A percentile compares a stretch with the other conserved stretches of the same genome.
These are phyloP conservation scores for Rasamsonia emersonii DNA, from an alignment of 2,329 filamentous ascomycete genomes.

Conservation along the genomic window DNA sequence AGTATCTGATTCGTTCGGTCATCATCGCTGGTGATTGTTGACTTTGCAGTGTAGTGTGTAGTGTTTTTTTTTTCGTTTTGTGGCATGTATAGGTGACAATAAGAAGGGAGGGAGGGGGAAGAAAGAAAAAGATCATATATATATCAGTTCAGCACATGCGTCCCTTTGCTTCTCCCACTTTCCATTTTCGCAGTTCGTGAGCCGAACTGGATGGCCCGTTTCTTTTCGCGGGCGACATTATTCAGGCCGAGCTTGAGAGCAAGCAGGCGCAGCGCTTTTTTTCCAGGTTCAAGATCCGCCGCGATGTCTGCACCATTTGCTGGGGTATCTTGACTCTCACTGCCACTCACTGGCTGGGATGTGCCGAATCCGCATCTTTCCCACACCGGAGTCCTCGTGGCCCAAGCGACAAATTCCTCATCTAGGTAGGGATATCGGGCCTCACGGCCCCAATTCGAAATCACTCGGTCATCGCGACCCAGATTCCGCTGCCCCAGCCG, in stretches of 20 bases:
- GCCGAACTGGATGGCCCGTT: constrained; percentile 82
- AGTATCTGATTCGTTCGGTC: constrained; percentile 36
- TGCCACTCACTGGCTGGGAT: constrained; percentile 17
- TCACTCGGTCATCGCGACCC: constrained; percentile 83
- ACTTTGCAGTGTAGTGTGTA: constrained; percentile 1
- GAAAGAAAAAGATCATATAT: constrained; percentile 1
- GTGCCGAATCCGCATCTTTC: constrained; percentile 83
- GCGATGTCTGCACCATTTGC: constrained; percentile 14
- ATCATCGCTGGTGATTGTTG: constrained; percentile 25
- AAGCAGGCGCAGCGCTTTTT: constrained; percentile 69
- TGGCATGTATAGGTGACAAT: too few relatives aligned
- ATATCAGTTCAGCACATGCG: constrained; percentile 40
- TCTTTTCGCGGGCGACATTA: constrained; percentile 74
- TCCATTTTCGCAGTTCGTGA: constrained; percentile 79
- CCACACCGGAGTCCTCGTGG: constrained; percentile 63
- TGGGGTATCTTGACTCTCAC: constrained; percentile 10
- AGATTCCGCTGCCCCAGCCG: constrained; percentile 90
- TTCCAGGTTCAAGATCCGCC: constrained; percentile 59
- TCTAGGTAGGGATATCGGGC: constrained; percentile 86
- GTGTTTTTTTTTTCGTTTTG: not conserved
- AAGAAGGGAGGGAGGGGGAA: not conserved
- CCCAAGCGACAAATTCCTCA: constrained; percentile 75
- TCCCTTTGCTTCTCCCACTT: constrained; percentile 56
- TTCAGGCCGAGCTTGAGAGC: constrained; percentile 66
- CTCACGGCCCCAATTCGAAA: constrained; percentile 83